A percentile compares a stretch with the other conserved stretches of the same genome.
Conservation (phyloP, 2,329 filamentous ascomycete species). For the Paraphoma sp. region DNA sequence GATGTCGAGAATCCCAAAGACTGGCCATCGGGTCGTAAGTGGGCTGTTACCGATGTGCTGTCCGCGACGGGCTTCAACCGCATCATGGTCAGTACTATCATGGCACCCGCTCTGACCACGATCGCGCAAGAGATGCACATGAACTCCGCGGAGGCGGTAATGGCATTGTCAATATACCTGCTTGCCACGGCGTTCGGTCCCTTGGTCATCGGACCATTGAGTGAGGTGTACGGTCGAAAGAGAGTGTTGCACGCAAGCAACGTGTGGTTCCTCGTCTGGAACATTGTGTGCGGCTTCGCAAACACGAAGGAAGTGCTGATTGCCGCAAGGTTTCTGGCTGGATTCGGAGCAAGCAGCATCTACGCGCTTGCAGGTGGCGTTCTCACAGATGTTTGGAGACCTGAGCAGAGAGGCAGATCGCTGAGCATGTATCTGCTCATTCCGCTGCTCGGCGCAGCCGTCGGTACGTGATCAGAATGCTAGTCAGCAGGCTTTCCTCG, state of each 20-base stretch:
- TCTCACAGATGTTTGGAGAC: conserved; percentile 32
- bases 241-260: conserved; percentile 28
- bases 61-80: conserved; percentile 35
- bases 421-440: conserved; percentile 31
- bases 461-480: conserved; percentile 9
- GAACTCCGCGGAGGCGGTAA: conserved; percentile 24
- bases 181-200: conserved; percentile 38
- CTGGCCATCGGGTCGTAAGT: conserved; percentile 26
- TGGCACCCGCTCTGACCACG: conserved; percentile 31
- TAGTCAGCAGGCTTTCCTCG: too few relatives aligned
- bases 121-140: conserved; percentile 31
- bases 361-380: conserved; percentile 31
- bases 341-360: conserved; percentile 33
- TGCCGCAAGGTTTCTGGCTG: conserved; percentile 30
- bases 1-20: conserved; percentile 29
- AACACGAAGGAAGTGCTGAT: conserved; percentile 31
- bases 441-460: conserved; percentile 25
- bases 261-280: conserved; percentile 36
- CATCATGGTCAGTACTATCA: conserved; percentile 41
- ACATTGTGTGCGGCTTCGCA: conserved; percentile 34
- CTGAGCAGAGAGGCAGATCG: conserved; percentile 27
- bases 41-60: conserved; percentile 28
- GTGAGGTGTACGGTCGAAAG: conserved; percentile 35
- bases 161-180: conserved; percentile 38
- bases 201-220: conserved; percentile 35